Percentiles rank a stretch among this genome's conserved stretches.
Conservation (phyloP, 495 filamentous ascomycete genomes). For the Clavariopsis aquatica region DNA sequence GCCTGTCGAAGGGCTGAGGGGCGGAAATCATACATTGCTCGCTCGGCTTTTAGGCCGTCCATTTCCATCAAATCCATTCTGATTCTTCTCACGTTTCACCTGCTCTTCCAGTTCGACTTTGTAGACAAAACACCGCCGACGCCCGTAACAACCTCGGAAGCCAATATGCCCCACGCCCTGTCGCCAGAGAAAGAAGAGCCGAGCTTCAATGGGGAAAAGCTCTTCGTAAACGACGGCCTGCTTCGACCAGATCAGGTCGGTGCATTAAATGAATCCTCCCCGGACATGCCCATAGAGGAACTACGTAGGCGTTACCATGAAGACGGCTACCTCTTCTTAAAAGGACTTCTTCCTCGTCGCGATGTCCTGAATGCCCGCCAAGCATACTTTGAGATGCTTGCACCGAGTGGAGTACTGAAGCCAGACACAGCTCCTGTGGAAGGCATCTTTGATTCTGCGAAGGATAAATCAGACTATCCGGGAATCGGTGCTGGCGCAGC, state of each 20-base stretch:
- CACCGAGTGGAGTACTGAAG: constrained; percentile 59
- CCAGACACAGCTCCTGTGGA: constrained; percentile 44
- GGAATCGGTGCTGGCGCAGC: constrained; percentile 59
- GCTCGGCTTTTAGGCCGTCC: not conserved
- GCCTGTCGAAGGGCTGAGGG: not conserved
- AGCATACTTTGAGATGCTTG: constrained; percentile 59
- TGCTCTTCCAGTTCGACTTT: not conserved
- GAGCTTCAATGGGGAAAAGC: constrained; percentile 19
- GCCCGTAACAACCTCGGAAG: not conserved
- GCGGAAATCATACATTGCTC: not conserved
- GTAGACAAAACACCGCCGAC: not conserved
- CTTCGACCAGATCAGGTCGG: constrained; percentile 53
- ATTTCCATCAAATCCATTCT: not conserved
- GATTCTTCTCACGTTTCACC: not conserved
- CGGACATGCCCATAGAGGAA: constrained; percentile 47
- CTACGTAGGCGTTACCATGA: constrained; percentile 55
- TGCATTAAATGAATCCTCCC: constrained; percentile 46
- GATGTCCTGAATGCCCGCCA: constrained; percentile 59
- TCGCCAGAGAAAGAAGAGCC: constrained; percentile 16
- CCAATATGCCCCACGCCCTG: constrained; percentile 27
- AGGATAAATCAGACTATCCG: constrained; percentile 53
- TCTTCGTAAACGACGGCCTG: constrained; percentile 56
- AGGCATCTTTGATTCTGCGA: constrained; percentile 54
- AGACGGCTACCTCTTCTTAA: constrained; percentile 64
- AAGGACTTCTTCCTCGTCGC: constrained; percentile 57